A percentile compares a stretch with the other conserved stretches of the same genome.
These are phyloP conservation scores for Amphichorda felina DNA, from an alignment of 2,329 filamentous ascomycete genomes.

Conservation along the genomic window DNA sequence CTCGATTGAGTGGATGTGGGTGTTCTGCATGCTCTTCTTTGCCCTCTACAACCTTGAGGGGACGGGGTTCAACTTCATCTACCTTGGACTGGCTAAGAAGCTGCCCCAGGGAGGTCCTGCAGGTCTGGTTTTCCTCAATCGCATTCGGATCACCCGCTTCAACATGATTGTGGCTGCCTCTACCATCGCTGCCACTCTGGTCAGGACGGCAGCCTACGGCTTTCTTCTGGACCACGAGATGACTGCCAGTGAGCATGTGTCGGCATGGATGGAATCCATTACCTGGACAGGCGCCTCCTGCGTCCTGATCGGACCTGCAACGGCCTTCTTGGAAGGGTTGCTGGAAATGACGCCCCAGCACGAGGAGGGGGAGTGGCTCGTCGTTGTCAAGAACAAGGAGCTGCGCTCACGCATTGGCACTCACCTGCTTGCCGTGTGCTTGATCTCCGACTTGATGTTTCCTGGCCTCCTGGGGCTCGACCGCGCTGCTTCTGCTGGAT, in stretches of 20 bases:
- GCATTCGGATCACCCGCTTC: conserved; percentile 4
- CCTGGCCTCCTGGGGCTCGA: too few species aligned
- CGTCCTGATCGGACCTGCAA: too few species aligned
- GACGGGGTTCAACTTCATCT: conserved; percentile 8
- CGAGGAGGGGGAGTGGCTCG: too few species aligned
- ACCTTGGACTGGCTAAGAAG: conserved; percentile 7
- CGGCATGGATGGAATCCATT: too few species aligned
- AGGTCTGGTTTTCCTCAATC: conserved; percentile 4
- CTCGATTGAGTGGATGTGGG: conserved; percentile 10
- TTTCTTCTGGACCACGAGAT: neutral
- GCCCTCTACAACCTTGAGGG: conserved; percentile 8
- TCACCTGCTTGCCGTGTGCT: too few species aligned
- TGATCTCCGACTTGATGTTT: too few species aligned
- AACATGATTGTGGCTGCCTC: neutral
- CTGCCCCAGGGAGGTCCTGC: conserved; percentile 2
- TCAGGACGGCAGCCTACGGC: neutral
- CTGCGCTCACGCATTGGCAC: too few species aligned
- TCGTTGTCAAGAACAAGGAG: too few species aligned
- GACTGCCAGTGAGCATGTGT: neutral
- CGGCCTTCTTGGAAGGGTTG: too few species aligned
- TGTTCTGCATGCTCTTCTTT: conserved; percentile 9
- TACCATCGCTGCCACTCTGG: neutral
- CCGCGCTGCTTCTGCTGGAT: too few species aligned
- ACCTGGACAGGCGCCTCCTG: too few species aligned
- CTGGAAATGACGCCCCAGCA: too few species aligned